Evolutionary conservation across 129 eudicot genomes (phyloP).

Genomic region (Ambrosia trifida): DNA sequence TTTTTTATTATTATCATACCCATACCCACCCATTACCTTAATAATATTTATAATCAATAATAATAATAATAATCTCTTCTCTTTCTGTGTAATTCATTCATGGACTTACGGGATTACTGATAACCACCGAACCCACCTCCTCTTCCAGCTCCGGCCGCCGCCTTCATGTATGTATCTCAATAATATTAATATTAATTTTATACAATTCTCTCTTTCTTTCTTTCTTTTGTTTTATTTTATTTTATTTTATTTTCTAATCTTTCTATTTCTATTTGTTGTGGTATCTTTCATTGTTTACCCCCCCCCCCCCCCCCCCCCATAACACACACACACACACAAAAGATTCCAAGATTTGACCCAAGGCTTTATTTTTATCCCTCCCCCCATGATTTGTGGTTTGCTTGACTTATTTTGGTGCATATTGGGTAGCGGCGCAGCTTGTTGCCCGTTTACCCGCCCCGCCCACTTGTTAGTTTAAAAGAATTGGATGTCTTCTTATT

Average conservation of each 20-base stretch:
- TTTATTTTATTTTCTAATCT: not conserved
- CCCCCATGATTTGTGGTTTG: not conserved
- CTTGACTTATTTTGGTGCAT: slow-evolving; percentile 7
- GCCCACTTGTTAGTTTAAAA: not conserved
- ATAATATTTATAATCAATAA: too few species aligned
- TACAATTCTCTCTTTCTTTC: not conserved
- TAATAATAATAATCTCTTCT: too few species aligned
- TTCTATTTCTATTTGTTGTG: slow-evolving; percentile 6
- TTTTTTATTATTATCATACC: too few species aligned
- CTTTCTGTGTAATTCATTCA: too few species aligned
- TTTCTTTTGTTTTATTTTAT: not conserved
- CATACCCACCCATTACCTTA: too few species aligned
- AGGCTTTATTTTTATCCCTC: too few species aligned
- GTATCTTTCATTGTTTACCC: not conserved
- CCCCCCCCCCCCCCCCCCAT: too few species aligned
- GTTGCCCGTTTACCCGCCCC: too few species aligned
- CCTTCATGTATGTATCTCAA: not conserved
- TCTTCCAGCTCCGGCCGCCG: not conserved
- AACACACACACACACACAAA: not conserved
- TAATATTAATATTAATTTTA: not conserved
- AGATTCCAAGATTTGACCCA: too few species aligned
- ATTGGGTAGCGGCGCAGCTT: not conserved
- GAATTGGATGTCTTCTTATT: not conserved
- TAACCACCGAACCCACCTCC: not conserved
- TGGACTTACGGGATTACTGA: too few species aligned